Conservation (phyloP, 495 filamentous ascomycete species). For the Pyrenula aspistea region DNA sequence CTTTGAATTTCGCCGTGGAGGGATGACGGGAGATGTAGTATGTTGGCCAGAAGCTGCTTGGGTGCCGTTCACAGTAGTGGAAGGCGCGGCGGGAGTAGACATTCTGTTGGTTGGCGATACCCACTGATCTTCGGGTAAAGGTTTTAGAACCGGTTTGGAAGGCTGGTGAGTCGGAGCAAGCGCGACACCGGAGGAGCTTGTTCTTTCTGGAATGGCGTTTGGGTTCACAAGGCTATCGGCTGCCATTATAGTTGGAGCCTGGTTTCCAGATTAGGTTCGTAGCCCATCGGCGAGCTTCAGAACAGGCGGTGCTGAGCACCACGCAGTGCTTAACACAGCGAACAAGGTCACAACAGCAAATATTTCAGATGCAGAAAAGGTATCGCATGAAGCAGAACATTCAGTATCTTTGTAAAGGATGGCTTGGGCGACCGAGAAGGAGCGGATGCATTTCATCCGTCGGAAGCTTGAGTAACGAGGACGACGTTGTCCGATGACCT, state of each 20-base stretch:
- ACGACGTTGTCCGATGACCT: neutral
- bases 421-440: no score
- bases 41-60: conserved; percentile 2
- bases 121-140: conserved; percentile 48
- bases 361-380: no score
- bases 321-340: no score
- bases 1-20: neutral
- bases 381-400: no score
- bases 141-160: conserved; percentile 36
- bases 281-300: no score
- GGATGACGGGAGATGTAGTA: neutral
- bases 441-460: neutral
- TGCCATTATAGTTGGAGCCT: conserved; percentile 4
- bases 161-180: conserved; percentile 18
- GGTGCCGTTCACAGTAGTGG: conserved; percentile 3
- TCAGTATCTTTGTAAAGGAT: no score
- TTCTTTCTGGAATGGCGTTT: conserved; percentile 60
- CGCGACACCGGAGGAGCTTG: conserved; percentile 47
- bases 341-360: no score
- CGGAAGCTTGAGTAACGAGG: neutral
- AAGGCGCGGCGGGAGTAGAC: conserved; percentile 14
- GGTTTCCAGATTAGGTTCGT: no score
- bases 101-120: conserved; percentile 20
- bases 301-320: no score
- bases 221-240: conserved; percentile 40